Percentiles rank a stretch among this genome's conserved stretches.
These are phyloP conservation scores for Clitopilus hobsonii DNA, from an alignment of 768 basidiomycete genomes.

Conservation along the genomic window DNA sequence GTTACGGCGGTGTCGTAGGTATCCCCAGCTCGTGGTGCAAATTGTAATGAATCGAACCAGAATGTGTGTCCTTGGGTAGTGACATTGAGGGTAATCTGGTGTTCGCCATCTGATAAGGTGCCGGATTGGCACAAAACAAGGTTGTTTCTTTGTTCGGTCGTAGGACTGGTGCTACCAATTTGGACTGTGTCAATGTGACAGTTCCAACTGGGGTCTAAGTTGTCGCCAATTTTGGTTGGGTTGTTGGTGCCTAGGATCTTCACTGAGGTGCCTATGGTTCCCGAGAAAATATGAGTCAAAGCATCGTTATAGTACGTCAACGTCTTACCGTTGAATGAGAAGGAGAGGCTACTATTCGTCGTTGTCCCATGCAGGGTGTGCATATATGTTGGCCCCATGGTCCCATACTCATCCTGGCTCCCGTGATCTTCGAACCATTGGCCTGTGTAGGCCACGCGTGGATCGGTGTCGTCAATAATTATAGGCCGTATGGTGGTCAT, in stretches of 20 bases:
- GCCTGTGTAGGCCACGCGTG: neutral
- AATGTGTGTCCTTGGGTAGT: neutral
- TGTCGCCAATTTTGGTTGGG: neutral
- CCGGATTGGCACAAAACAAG: neutral
- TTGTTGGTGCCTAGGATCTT: neutral
- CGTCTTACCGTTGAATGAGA: neutral
- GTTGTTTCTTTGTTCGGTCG: neutral
- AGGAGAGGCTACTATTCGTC: neutral
- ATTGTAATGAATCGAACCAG: conserved; percentile 5
- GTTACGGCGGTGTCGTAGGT: neutral
- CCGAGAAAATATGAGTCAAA: neutral
- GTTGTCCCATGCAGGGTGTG: neutral
- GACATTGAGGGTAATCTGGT: neutral
- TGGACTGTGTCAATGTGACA: neutral
- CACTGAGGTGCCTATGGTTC: neutral
- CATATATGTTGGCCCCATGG: neutral
- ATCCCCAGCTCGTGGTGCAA: neutral
- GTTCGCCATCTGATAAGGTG: neutral
- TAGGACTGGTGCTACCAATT: neutral
- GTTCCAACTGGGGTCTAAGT: neutral
- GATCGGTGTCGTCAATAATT: neutral
- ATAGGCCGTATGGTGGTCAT: neutral
- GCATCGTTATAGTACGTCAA: neutral
- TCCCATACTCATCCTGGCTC: neutral
- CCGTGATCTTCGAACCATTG: neutral